Base-by-base conservation (phyloP, 1,139 yeast species). In the Hyphopichia khmerensis region DNA sequence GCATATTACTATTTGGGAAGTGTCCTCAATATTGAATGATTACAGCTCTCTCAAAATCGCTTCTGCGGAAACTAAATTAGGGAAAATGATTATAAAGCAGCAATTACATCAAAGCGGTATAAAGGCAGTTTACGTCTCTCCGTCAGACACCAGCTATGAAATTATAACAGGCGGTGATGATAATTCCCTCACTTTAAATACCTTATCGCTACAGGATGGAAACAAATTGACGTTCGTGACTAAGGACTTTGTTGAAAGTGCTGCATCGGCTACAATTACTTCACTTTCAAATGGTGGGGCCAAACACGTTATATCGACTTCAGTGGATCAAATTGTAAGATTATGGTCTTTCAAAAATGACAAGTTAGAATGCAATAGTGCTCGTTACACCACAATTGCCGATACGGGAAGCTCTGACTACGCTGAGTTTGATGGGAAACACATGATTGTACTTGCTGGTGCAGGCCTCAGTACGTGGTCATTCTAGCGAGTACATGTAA, bases 101-200 rank as follows among this genome's bases (percentile, higher is more conserved):
- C 79, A 69, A 44, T 65, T 87, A 11, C 98, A 93, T 56, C 96
- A 90, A 59, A 89, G 93, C 30, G 89, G 96, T 34, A 77, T 91
- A 42, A 87, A 89, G 49, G 79, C 84, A 0, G 47, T 53, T 17
- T 39, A 52, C 2, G 43, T 64, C n/a, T 46, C 46, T 2, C 18
- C 44, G 2, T 46, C 47, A 0, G 49, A 55, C 2, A 39, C 55
- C 1, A 58, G 65, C 6, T 70, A 68, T 42, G 49, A 46, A 6
- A 59, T 83, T 13, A 60, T 82, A 4, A 81, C 96, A 1, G 97
- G 96, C 17, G 98, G 99, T 43, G 99, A 93, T 60, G 99, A 93
- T 54, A 91, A 91, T 62, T 84, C 90, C 0, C 59, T 91, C 8
- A 72, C 74, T 0, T 59, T 80, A 2, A 72, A 80, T 2, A 51